Evolutionary conservation across 2,329 filamentous ascomycete genomes (phyloP).

Genomic region (Phialophora verrucosa): DNA sequence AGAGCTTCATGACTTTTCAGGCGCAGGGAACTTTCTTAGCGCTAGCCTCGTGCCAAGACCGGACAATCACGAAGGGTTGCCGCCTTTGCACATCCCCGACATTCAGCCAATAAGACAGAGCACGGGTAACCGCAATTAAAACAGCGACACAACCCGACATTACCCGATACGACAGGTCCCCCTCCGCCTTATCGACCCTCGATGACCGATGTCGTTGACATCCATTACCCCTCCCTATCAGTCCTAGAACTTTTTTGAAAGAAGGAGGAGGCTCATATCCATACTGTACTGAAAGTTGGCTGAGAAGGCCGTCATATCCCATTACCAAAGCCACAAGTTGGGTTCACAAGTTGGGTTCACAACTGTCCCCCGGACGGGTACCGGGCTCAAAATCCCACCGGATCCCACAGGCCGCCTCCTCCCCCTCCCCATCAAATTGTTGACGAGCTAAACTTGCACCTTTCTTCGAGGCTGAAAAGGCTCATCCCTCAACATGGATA

Average conservation of each 20-base stretch:
- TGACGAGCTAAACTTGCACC: background rate
- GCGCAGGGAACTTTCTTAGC: constrained; percentile 30
- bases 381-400: background rate
- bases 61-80: background rate
- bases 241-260: background rate
- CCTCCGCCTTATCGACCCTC: constrained; percentile 5
- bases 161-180: background rate
- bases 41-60: background rate
- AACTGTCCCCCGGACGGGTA: background rate
- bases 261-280: background rate
- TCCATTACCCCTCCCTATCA: background rate
- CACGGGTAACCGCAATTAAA: background rate
- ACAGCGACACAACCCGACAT: background rate
- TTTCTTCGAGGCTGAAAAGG: background rate
- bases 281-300: background rate
- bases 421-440: background rate
- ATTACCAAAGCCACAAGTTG: no score
- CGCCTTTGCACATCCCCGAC: background rate
- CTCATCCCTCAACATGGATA: constrained; percentile 51
- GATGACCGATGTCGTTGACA: background rate
- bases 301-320: no score
- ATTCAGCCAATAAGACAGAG: background rate
- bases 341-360: background rate
- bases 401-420: background rate
- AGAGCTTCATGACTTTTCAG: constrained; percentile 33